Evolutionary conservation across 2,329 filamentous ascomycete genomes (phyloP), one percentile per base, ranked within the genome.

Genomic region (Botryotinia globosa): DNA sequence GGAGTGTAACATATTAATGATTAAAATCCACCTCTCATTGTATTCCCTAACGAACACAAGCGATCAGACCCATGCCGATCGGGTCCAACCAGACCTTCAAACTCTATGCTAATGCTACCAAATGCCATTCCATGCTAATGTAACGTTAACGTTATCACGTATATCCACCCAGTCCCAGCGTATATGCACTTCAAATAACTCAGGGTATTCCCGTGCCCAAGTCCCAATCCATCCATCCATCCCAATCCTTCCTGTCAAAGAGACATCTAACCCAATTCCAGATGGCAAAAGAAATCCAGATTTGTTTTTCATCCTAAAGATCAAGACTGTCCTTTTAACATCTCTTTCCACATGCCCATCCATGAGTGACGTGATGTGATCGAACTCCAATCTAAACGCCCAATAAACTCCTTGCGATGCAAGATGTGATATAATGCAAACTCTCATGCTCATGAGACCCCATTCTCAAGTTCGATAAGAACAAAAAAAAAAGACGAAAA

Each of bases 341-440:
- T 22, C 61, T 68, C 63, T 51, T 68, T 59, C 61, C 63, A 61
- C 70, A 61, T 48, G 9, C 51, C 70, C 63, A 68, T 44, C 34
- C 65, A 32, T 42, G 65, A 56, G 48, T 22, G 42, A 68, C 67
- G 70, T 59, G 39, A 45, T 44, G 3, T 44, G 58, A 45, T 63
- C 42, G 8, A 42, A 58, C 18, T 68, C 65, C 65, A 56, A 56
- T 58, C 51, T 29, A 59, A 68, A 72, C 62, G 62, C 70, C 70
- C 51, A 67, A 58, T 72, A 67, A 68, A 72, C 70, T 66, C 70
- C 70, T 66, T 34, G 48, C 51, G 29, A 72, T 72, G 70, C 70
- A 45, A 42, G 65, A 61, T 61, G 32, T 48, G 25, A 64, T 66
- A 66, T 66, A 39, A 16, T 44, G 64, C 48, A 56, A 37, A 42